Evolutionary conservation across 208 protist genomes (phyloP).

Genomic region (Leishmania mexicana): DNA sequence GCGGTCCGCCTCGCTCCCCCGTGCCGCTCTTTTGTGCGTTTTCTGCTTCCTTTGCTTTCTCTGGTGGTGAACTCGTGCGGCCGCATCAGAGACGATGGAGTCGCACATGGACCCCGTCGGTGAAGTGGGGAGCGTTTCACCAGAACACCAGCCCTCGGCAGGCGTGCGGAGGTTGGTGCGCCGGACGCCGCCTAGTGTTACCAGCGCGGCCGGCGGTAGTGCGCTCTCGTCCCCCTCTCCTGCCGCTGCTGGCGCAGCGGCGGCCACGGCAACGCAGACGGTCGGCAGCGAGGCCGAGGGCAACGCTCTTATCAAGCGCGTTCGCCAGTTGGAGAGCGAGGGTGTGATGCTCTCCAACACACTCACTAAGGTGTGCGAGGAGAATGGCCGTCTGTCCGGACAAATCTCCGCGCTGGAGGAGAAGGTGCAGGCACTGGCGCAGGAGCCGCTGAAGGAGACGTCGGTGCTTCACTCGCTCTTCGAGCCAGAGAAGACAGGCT

Average conservation of each 20-base stretch:
- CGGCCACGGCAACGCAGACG: constrained; percentile 32
- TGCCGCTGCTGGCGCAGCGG: background rate
- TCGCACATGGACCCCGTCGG: constrained; percentile 13
- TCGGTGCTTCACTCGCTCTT: constrained; percentile 76
- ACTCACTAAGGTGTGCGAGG: constrained; percentile 79
- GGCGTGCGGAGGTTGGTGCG: constrained; percentile 23
- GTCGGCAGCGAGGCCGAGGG: constrained; percentile 55
- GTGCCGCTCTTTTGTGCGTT: background rate
- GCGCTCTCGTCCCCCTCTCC: background rate
- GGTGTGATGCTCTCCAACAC: constrained; percentile 55
- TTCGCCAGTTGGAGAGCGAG: constrained; percentile 73
- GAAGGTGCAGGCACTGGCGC: constrained; percentile 47
- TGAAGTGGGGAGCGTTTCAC: background rate
- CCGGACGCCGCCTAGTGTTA: constrained; percentile 5
- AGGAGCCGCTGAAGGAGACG: constrained; percentile 40
- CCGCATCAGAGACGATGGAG: constrained; percentile 13
- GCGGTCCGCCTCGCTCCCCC: background rate
- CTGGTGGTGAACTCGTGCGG: background rate
- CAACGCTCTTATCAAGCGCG: constrained; percentile 60
- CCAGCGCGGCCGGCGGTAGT: background rate
- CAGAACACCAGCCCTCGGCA: background rate
- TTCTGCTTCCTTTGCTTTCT: background rate
- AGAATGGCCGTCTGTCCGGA: constrained; percentile 64
- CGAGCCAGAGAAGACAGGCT: constrained; percentile 78
- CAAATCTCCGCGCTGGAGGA: constrained; percentile 39